Base-by-base conservation (phyloP, 169 alveolate genomes). In the Plasmodium malariae region DNA sequence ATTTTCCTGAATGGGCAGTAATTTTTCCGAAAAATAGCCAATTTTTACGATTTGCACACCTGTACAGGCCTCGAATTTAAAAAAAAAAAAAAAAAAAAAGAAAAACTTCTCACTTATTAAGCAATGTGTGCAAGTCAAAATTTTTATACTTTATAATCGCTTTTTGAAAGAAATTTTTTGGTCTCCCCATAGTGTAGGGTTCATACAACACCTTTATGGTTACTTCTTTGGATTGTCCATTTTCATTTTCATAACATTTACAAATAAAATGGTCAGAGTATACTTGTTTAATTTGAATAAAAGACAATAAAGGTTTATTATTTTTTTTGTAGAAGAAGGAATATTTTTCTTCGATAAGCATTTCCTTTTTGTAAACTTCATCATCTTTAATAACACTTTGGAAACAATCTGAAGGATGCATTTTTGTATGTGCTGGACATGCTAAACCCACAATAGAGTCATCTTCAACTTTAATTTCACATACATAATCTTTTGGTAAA, bases 371-470 rank as follows among this genome's bases (percentile, higher is more conserved):
- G 21, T 49, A 45, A 11, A 68, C 40, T 30, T 63, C 48, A 9
- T 68, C 28, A 32, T 83, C 36, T 34, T 67, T 54, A 11, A 83
- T 65, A 9, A 83, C 85, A 49, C 45, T 83, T 19, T 83, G 73
- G 26, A 83, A 83, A 17, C 91, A 83, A 67, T 83, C 85, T 30
- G 80, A 55, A n/a, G 91, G 91, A 32, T 67, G 63, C 17, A 83
- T 11, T 40, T 65, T 83, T 24, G 91, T 68, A 24, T 67, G 26
- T 21, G 43, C 19, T 32, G 91, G 91, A 21, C 91, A 83, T 2
- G 91, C 91, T 7, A 83, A 1, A n/a, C 91, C 91, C 0, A 83
- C 28, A 5, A 83, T 36, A n/a, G 72, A 24, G 37, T 83, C 91
- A 54, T 83, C 85, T 37, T 83, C 85, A 9, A 54, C 62, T 49